Evolutionary conservation across 371 early-diverging fungal genomes (phyloP).

Genomic region (Thermomucor indicae-seudaticae): DNA sequence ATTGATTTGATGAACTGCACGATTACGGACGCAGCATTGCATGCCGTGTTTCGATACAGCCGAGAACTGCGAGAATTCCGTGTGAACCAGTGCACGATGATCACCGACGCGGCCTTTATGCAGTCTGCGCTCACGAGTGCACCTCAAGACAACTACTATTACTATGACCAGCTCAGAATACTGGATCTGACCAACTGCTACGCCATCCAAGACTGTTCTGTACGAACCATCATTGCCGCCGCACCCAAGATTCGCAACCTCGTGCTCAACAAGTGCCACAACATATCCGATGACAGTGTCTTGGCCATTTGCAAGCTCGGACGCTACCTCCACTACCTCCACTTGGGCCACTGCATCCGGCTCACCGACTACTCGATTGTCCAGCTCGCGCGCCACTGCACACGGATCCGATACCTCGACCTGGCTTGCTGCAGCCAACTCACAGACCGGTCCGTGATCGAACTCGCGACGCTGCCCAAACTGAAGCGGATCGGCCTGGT

Average conservation of each 20-base stretch:
- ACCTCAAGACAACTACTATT: constrained; percentile 1
- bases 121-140: constrained; percentile 17
- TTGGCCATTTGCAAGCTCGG: constrained; percentile 48
- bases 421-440: constrained; percentile 55
- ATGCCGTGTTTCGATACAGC: constrained; percentile 36
- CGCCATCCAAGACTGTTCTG: constrained; percentile 49
- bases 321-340: constrained; percentile 57
- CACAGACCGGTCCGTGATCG: constrained; percentile 52
- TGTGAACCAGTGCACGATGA: constrained; percentile 32
- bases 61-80: constrained; percentile 56
- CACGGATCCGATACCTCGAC: constrained; percentile 62
- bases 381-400: constrained; percentile 49
- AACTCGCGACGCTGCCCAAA: constrained; percentile 52
- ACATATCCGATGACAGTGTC: constrained; percentile 51
- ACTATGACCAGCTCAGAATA: constrained; percentile 56
- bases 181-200: constrained; percentile 52
- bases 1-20: constrained; percentile 55
- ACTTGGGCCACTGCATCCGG: constrained; percentile 55
- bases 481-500: constrained; percentile 61
- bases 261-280: constrained; percentile 55
- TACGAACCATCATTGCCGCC: constrained; percentile 43
- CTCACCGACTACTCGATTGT: constrained; percentile 52
- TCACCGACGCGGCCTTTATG: constrained; percentile 48
- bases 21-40: constrained; percentile 45
- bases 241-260: constrained; percentile 60